phyloP scores from a whole-genome alignment of 2,329 filamentous ascomycete genomes.

The Tolypocladium tundrense region DNA sequence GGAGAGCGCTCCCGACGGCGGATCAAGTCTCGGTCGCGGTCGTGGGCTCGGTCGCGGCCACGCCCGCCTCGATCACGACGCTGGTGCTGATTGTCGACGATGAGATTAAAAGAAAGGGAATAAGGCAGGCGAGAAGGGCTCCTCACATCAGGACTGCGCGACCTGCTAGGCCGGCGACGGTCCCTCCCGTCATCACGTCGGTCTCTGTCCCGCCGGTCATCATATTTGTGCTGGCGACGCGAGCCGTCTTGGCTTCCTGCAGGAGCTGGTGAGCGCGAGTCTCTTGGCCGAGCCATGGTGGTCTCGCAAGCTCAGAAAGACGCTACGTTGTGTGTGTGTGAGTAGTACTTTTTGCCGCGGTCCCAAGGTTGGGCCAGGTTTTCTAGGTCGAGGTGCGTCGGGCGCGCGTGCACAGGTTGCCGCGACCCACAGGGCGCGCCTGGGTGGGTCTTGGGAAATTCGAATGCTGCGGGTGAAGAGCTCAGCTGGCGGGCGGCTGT shows the following conservation, averaged over 20 bases:
- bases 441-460: neutral
- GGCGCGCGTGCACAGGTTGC: neutral
- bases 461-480: neutral
- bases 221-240: slow-evolving; percentile 55
- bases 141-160: slow-evolving; percentile 55
- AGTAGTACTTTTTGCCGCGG: slow-evolving; percentile 24
- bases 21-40: slow-evolving; percentile 43
- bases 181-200: slow-evolving; percentile 40
- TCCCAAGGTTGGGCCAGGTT: neutral
- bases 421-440: neutral
- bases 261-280: slow-evolving; percentile 84
- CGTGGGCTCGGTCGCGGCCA: slow-evolving; percentile 27
- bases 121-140: slow-evolving; percentile 4
- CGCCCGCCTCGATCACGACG: slow-evolving; percentile 42
- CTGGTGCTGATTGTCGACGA: slow-evolving; percentile 37
- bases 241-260: slow-evolving; percentile 74
- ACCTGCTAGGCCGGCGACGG: slow-evolving; percentile 46
- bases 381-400: neutral
- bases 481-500: neutral
- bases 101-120: slow-evolving; percentile 22
- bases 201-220: slow-evolving; percentile 45
- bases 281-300: slow-evolving; percentile 53
- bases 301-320: slow-evolving; percentile 31
- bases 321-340: slow-evolving; percentile 21
- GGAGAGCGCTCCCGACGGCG: slow-evolving; percentile 61